These are phyloP conservation scores for Penicillium sp. DNA, from an alignment of 2,329 filamentous ascomycete genomes.

Conservation along the genomic window DNA sequence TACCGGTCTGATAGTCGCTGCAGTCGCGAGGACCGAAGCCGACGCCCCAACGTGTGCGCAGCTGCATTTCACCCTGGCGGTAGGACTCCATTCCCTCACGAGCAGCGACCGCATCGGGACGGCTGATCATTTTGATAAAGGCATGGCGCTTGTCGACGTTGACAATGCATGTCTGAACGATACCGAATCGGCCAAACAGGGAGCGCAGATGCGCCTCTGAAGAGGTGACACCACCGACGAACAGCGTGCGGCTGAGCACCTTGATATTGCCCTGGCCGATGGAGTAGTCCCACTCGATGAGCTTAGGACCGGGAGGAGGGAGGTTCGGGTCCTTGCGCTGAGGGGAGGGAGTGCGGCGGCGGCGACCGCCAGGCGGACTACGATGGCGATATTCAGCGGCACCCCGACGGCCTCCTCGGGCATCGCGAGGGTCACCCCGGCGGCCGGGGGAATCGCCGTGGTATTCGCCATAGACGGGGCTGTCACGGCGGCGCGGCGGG, in stretches of 20 bases:
- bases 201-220: constrained; percentile 78
- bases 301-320: constrained; percentile 64
- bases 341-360: constrained; percentile 65
- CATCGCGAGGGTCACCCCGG: constrained; percentile 59
- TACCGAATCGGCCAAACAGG: constrained; percentile 79
- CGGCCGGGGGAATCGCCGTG: constrained; percentile 68
- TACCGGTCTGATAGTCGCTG: constrained; percentile 88
- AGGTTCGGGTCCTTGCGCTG: constrained; percentile 46
- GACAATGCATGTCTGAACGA: constrained; percentile 95
- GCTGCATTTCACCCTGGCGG: constrained; percentile 70
- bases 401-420: constrained; percentile 51
- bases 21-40: constrained; percentile 96
- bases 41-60: constrained; percentile 93
- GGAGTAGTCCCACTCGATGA: constrained; percentile 74
- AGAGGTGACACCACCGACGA: constrained; percentile 91
- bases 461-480: constrained; percentile 73
- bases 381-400: constrained; percentile 77
- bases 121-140: constrained; percentile 97
- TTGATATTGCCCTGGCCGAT: constrained; percentile 80
- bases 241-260: constrained; percentile 90
- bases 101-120: constrained; percentile 78
- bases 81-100: constrained; percentile 85
- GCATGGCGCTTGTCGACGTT: constrained; percentile 98
- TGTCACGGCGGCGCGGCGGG: constrained; percentile 63
- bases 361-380: constrained; percentile 69